Conservation (phyloP, 352 stramenopile species). For the Pythium angustatum region DNA sequence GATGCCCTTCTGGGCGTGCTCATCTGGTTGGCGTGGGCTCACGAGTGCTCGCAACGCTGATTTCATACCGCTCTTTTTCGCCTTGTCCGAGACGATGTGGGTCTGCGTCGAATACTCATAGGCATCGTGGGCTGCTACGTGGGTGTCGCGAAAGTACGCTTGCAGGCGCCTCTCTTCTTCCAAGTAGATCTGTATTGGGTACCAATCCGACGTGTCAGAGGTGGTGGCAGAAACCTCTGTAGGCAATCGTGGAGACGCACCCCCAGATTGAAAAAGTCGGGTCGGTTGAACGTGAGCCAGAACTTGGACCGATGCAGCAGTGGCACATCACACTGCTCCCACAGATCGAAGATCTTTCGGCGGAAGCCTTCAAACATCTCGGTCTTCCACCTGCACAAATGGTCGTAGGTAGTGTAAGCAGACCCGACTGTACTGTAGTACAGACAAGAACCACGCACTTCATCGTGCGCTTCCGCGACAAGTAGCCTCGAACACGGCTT, state of each 20-base stretch:
- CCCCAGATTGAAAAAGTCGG: conserved; percentile 78
- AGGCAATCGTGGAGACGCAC: conserved; percentile 35
- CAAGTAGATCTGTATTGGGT: conserved; percentile 45
- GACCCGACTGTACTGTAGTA: too few species aligned
- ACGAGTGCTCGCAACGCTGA: conserved; percentile 34
- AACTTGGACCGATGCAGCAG: conserved; percentile 81
- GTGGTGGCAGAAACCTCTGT: not conserved
- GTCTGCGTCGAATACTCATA: conserved; percentile 46
- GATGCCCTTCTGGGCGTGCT: conserved; percentile 28
- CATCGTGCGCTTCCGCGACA: conserved; percentile 62
- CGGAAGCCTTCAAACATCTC: conserved; percentile 55
- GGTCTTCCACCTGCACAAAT: conserved; percentile 54
- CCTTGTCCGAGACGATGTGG: conserved; percentile 6
- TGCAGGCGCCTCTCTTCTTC: conserved; percentile 62
- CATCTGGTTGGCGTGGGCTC: conserved; percentile 27
- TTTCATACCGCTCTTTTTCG: conserved; percentile 29
- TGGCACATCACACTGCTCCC: conserved; percentile 62
- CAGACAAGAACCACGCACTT: conserved; percentile 31
- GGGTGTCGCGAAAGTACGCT: conserved; percentile 38
- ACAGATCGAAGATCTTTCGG: conserved; percentile 67
- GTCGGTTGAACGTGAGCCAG: conserved; percentile 73
- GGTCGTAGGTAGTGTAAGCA: not conserved
- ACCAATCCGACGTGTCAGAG: not conserved
- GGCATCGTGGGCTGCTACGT: conserved; percentile 35
- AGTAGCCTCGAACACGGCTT: conserved; percentile 55